Evolutionary conservation across 768 basidiomycete genomes (phyloP), one percentile per base, ranked within the genome.

Genomic region (Leccinum olivaceopallidum): DNA sequence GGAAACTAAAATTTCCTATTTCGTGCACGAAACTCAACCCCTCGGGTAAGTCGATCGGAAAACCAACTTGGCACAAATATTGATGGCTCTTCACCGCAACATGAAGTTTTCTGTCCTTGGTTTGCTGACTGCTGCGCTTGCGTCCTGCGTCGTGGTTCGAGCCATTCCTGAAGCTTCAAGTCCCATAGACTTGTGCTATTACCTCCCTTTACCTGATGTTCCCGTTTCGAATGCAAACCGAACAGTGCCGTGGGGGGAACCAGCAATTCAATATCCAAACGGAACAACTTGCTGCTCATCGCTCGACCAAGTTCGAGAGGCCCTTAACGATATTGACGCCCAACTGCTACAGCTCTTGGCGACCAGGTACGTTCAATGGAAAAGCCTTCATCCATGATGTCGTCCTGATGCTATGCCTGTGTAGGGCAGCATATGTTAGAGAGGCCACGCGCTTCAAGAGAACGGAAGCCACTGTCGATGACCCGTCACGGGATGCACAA

Each of bases 1-100:
- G 36, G 36, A 37, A 2, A 37, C 13, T 20, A 9, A 12, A n/a
- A 20, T 47, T 18, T 47, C 9, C 47, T 9, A 8, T n/a, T 13
- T 47, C 51, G 26, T 37, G 6, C 36, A 20, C 34, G 32, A 32
- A 32, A 32, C 32, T 32, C 32, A 32, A 32, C 32, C 30, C 28
- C 94, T 5, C 86, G 97, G 30, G 8, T 30, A 30, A 30, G 8
- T 30, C 30, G 30, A 30, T 30, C 30, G 30, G 30, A 30, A 30
- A 30, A 30, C 30, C 8, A 9, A 30, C 30, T 9, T 9, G 30
- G 30, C 30, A 30, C 30, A 30, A 24, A 24, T 24, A 24, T 26
- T 26, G 26, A 26, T 26, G 8, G 28, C 6, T 28, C 28, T 30
- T 30, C 30, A 30, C 8, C 26, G 26, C 8, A 30, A 30, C 30